Conservation (phyloP, 306 rosid genomes). For the Arachis stenosperma region DNA sequence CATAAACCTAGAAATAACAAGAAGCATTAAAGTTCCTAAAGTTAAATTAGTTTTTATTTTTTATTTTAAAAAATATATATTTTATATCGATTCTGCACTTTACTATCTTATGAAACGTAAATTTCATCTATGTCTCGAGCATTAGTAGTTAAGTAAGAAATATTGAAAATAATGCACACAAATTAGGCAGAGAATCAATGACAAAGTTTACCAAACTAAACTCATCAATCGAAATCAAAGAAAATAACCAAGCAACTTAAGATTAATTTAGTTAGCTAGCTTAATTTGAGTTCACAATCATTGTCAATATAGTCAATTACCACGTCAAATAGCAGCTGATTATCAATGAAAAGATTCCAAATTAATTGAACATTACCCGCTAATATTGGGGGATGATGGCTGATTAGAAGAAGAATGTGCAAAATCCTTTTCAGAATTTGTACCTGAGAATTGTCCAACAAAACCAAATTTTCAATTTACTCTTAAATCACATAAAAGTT, state of each 20-base stretch:
- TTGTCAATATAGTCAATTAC: not conserved
- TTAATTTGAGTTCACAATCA: slow-evolving; percentile 19
- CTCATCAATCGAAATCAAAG: not conserved
- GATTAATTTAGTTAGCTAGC: not conserved
- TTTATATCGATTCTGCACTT: too few relatives aligned
- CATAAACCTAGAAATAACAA: slow-evolving; percentile 37
- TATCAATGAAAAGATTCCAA: too few relatives aligned
- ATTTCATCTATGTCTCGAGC: too few relatives aligned
- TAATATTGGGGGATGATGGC: not conserved
- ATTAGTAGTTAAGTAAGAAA: too few relatives aligned
- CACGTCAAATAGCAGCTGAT: slow-evolving; percentile 14
- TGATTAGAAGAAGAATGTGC: not conserved
- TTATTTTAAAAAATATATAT: too few relatives aligned
- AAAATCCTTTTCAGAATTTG: slow-evolving; percentile 35
- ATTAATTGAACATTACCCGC: slow-evolving; percentile 35
- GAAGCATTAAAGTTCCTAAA: not conserved
- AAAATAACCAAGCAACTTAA: not conserved
- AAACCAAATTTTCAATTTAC: slow-evolving; percentile 64
- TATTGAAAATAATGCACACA: too few relatives aligned
- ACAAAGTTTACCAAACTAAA: not conserved
- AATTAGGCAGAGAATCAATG: not conserved
- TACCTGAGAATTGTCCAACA: slow-evolving; percentile 56
- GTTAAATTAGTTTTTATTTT: too few relatives aligned
- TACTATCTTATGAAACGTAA: too few relatives aligned
- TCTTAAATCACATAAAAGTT: not conserved